Evolutionary conservation across 139 green algal species (phyloP).

Genomic region (Micractinium sp.): DNA sequence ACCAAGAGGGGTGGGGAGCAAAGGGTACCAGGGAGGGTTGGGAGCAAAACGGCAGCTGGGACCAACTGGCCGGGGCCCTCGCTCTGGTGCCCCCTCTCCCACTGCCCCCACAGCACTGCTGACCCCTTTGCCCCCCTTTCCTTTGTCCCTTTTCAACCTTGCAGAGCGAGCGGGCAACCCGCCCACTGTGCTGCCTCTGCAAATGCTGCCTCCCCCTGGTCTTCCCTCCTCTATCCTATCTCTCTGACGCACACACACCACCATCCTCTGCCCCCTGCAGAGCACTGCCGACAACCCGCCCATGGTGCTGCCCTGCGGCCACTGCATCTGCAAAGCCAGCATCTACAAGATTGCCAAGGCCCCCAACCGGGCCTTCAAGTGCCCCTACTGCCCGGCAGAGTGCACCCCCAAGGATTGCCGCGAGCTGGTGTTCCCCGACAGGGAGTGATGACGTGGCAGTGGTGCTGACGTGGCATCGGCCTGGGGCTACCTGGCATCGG

Average conservation of each 20-base stretch:
- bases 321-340: constrained; percentile 86
- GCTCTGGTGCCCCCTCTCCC: neutral
- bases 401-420: constrained; percentile 64
- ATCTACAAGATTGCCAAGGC: constrained; percentile 85
- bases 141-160: neutral
- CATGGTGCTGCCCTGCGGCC: constrained; percentile 93
- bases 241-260: neutral
- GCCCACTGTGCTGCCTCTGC: neutral
- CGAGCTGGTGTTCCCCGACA: constrained; percentile 74
- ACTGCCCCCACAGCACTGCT: too few relatives aligned
- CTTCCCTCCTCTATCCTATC: too few relatives aligned
- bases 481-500: too few relatives aligned
- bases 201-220: too few relatives aligned
- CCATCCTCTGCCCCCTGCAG: constrained; percentile 39
- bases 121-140: neutral
- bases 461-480: too few relatives aligned
- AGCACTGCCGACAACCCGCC: constrained; percentile 86
- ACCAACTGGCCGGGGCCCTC: too few relatives aligned
- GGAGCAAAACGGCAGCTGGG: too few relatives aligned
- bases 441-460: neutral
- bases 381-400: constrained; percentile 95
- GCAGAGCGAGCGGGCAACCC: neutral
- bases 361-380: constrained; percentile 86
- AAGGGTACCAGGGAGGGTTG: too few relatives aligned
- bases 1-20: too few relatives aligned